Percentiles rank a stretch among this genome's conserved stretches.
Conservation (phyloP, 2,329 filamentous ascomycete genomes). For the Macrophomina tecta region DNA sequence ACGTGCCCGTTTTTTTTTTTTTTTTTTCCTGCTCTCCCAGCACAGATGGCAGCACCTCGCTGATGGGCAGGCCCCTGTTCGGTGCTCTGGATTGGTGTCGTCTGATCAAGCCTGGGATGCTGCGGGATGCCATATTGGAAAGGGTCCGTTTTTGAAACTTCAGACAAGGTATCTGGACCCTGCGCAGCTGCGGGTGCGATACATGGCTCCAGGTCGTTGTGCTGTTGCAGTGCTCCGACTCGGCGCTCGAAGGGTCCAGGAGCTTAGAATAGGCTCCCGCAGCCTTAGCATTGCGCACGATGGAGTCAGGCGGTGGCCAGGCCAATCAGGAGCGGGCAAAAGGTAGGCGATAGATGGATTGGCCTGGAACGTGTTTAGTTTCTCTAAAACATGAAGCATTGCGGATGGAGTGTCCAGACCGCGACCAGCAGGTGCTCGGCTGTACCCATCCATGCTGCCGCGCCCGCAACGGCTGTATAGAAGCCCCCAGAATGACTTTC, state of each 20-base stretch:
- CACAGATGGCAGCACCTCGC: conserved; percentile 5
- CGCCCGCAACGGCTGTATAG: neutral
- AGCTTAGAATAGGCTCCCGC: conserved; percentile 1
- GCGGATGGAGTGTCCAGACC: neutral
- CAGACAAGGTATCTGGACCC: neutral
- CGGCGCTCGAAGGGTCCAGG: neutral
- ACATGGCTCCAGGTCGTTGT: neutral
- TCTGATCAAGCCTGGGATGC: conserved; percentile 9
- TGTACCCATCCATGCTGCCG: neutral
- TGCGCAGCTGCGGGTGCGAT: neutral
- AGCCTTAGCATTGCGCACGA: neutral
- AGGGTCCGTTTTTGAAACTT: conserved; percentile 11
- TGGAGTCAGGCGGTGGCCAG: neutral
- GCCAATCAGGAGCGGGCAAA: neutral
- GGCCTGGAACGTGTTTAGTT: neutral
- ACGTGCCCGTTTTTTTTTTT: conserved; percentile 4
- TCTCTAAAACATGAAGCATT: neutral
- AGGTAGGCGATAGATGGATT: conserved; percentile 6
- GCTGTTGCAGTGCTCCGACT: neutral
- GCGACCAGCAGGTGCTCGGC: neutral
- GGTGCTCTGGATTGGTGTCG: neutral
- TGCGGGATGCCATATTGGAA: neutral
- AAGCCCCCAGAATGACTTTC: conserved; percentile 5
- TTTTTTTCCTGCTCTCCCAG: conserved; percentile 1
- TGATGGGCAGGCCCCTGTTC: conserved; percentile 9